phyloP scores from a whole-genome alignment of 306 rosid genomes.

The Gastrolobium bilobum region DNA sequence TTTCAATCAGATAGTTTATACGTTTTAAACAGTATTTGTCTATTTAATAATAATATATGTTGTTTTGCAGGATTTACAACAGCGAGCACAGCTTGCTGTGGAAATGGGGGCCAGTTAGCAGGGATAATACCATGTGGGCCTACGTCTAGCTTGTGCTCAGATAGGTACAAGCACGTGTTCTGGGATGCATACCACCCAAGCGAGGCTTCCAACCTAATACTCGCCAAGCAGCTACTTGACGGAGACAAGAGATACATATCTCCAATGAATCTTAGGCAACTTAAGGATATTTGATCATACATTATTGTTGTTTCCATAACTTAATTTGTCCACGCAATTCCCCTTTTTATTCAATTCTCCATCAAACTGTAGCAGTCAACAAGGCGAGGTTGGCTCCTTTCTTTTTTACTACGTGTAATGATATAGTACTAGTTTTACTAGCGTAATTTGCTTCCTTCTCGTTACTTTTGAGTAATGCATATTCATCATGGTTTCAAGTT shows the following conservation, averaged over 20 bases:
- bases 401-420: neutral
- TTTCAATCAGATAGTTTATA: neutral
- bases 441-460: neutral
- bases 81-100: constrained; percentile 75
- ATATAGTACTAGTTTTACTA: neutral
- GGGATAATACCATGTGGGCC: constrained; percentile 91
- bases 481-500: neutral
- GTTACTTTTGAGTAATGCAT: neutral
- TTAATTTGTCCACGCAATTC: constrained; percentile 1
- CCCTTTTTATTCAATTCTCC: neutral
- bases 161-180: constrained; percentile 69
- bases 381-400: neutral
- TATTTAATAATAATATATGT: neutral
- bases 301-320: neutral
- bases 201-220: constrained; percentile 75
- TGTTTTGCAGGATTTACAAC: constrained; percentile 64
- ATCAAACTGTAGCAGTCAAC: neutral
- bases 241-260: constrained; percentile 64
- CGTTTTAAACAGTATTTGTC: neutral
- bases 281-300: constrained; percentile 53
- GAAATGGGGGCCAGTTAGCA: constrained; percentile 77
- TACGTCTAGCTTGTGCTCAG: constrained; percentile 71
- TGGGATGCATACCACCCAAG: constrained; percentile 93
- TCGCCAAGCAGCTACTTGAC: constrained; percentile 70
- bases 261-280: constrained; percentile 78